Evolutionary conservation across 106 monocot genomes (phyloP).

Genomic region (Dendrobium catenatum): DNA sequence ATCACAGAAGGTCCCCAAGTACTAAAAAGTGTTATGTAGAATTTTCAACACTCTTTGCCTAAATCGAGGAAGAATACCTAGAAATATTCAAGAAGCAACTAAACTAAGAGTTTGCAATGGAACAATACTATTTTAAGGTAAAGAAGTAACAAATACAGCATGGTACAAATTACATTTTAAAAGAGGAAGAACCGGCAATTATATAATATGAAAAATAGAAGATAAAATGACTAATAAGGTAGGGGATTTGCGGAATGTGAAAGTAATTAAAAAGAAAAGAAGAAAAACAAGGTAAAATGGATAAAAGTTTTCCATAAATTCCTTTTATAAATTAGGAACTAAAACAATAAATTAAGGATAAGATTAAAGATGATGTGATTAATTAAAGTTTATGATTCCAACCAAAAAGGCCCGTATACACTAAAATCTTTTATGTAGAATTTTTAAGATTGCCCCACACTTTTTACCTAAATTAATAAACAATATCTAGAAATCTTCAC

Average conservation of each 20-base stretch:
- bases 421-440: background rate
- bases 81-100: too few species aligned
- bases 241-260: background rate
- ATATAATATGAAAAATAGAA: background rate
- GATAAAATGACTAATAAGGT: background rate
- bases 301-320: background rate
- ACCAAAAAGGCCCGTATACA: background rate
- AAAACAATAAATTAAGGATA: background rate
- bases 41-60: too few species aligned
- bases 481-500: background rate
- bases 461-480: background rate
- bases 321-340: background rate
- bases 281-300: background rate
- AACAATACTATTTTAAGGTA: too few species aligned
- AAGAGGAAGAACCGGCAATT: background rate
- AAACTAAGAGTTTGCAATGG: too few species aligned
- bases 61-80: too few species aligned
- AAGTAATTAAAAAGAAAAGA: background rate
- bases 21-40: too few species aligned
- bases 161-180: background rate
- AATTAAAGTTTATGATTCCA: background rate
- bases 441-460: background rate
- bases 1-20: too few species aligned
- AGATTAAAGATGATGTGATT: background rate
- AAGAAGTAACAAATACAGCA: too few species aligned